These are phyloP conservation scores for Tuber umbilicatum DNA, from an alignment of 495 filamentous ascomycete species.

Conservation along the genomic window DNA sequence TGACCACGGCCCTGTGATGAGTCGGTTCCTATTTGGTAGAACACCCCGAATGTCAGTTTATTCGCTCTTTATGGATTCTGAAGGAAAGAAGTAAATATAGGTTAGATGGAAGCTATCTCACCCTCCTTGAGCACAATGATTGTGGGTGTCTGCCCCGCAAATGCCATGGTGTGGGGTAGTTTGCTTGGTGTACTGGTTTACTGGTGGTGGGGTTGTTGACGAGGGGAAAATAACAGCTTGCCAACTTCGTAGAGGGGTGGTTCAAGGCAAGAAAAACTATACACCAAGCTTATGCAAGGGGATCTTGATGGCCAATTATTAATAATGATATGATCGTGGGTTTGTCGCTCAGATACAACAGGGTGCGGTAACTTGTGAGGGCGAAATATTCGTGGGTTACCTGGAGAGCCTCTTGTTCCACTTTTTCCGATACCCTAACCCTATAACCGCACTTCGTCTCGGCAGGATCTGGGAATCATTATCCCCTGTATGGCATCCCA, in stretches of 20 bases:
- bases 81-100: slow-evolving; percentile 23
- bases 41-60: slow-evolving; percentile 17
- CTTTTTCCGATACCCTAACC: neutral
- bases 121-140: slow-evolving; percentile 98
- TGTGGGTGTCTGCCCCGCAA: slow-evolving; percentile 95
- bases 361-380: neutral
- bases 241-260: neutral
- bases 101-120: slow-evolving; percentile 46
- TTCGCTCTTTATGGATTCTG: slow-evolving; percentile 31
- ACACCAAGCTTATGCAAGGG: neutral
- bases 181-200: neutral
- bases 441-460: neutral
- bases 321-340: neutral
- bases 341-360: neutral
- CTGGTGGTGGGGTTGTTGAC: neutral
- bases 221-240: neutral
- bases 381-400: neutral
- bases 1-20: slow-evolving; percentile 94
- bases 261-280: neutral
- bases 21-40: slow-evolving; percentile 67
- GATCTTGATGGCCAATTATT: neutral
- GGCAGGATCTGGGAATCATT: neutral
- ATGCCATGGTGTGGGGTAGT: slow-evolving; percentile 61
- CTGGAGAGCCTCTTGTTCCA: neutral
- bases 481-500: neutral